Percentiles rank a stretch among this genome's conserved stretches.
Conservation (phyloP, 2,329 filamentous ascomycete species). For the Trichophyton rubrum region DNA sequence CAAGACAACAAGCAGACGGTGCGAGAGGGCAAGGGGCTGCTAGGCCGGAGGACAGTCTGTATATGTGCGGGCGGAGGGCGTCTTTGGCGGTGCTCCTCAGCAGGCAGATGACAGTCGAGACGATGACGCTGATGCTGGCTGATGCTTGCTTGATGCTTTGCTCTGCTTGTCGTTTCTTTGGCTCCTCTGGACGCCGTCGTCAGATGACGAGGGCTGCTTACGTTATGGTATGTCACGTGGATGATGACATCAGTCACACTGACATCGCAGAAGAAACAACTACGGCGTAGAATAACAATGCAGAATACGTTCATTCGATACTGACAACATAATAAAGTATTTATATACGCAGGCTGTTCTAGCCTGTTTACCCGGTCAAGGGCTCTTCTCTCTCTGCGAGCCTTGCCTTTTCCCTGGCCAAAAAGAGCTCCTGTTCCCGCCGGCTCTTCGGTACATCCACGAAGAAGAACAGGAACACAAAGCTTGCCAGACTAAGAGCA, state of each 20-base stretch:
- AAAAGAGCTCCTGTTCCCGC: slow-evolving; percentile 45
- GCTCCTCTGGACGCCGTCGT: background rate
- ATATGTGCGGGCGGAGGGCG: background rate
- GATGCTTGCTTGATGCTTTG: background rate
- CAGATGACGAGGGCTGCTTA: slow-evolving; percentile 2
- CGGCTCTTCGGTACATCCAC: slow-evolving; percentile 51
- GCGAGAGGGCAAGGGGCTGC: background rate
- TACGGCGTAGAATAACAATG: no score
- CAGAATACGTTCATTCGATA: background rate
- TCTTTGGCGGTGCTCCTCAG: background rate
- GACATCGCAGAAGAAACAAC: no score
- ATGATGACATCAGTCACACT: background rate
- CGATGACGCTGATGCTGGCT: background rate
- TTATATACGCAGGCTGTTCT: background rate
- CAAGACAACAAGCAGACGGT: background rate
- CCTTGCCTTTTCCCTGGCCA: slow-evolving; percentile 27
- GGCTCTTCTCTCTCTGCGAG: background rate
- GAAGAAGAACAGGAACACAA: slow-evolving; percentile 40
- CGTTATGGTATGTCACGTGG: background rate
- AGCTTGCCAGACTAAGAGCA: slow-evolving; percentile 49
- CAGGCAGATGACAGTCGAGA: no score
- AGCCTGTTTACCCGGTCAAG: background rate
- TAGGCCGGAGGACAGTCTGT: background rate
- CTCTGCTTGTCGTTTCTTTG: background rate
- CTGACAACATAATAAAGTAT: background rate